Evolutionary conservation across 495 filamentous ascomycete species (phyloP).

Genomic region (Poronia punctata): DNA sequence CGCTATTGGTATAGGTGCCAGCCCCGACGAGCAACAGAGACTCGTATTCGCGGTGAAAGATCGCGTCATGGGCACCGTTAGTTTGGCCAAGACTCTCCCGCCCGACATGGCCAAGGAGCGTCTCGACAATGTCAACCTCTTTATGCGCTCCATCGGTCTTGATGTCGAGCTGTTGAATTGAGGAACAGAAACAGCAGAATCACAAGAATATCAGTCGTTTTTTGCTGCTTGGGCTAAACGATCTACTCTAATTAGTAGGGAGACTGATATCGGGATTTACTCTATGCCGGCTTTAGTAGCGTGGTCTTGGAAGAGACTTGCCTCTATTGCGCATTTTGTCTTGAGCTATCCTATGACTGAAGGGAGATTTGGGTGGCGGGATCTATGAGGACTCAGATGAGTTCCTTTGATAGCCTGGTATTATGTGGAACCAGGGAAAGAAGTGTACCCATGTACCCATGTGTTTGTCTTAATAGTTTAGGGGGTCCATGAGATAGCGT

Average conservation of each 20-base stretch:
- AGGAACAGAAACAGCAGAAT: too few species aligned
- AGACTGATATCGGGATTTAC: too few species aligned
- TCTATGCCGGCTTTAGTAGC: neutral
- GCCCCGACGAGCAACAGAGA: constrained; percentile 85
- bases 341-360: neutral
- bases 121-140: constrained; percentile 88
- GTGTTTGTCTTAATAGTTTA: constrained; percentile 4
- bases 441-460: constrained; percentile 1
- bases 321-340: constrained; percentile 1
- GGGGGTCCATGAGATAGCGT: constrained; percentile 6
- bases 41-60: constrained; percentile 96
- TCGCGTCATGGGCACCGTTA: constrained; percentile 92
- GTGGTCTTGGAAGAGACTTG: neutral
- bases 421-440: constrained; percentile 5
- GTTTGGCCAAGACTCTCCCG: constrained; percentile 79
- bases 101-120: constrained; percentile 73
- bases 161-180: constrained; percentile 90
- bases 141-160: constrained; percentile 95
- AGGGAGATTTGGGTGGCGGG: constrained; percentile 1
- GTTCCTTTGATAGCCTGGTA: constrained; percentile 14
- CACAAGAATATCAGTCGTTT: too few species aligned
- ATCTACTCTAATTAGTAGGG: too few species aligned
- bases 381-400: constrained; percentile 13
- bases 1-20: constrained; percentile 85
- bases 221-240: too few species aligned